Percentiles rank a stretch among this genome's conserved stretches.
These are phyloP conservation scores for Jatropha curcas DNA, from an alignment of 345 rosid species.

Conservation along the genomic window DNA sequence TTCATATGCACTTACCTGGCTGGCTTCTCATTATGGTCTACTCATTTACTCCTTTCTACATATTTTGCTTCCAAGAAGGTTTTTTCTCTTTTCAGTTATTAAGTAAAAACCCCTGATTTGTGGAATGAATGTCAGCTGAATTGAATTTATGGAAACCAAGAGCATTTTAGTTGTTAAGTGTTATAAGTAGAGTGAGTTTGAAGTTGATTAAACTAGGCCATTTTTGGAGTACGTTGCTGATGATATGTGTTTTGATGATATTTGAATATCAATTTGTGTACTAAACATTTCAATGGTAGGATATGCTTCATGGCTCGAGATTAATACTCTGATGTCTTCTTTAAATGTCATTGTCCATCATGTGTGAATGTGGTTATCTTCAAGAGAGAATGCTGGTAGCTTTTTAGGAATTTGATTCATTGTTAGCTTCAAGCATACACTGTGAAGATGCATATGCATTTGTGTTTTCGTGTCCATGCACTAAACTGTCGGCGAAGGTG, in stretches of 20 bases:
- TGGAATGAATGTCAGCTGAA: background rate
- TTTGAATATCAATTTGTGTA: background rate
- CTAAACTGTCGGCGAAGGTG: background rate
- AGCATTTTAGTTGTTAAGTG: background rate
- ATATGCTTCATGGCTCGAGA: background rate
- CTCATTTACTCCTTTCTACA: background rate
- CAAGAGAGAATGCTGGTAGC: too few relatives aligned
- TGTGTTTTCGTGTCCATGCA: background rate
- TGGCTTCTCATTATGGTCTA: too few relatives aligned
- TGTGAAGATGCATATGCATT: too few relatives aligned
- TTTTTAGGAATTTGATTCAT: too few relatives aligned
- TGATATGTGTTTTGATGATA: background rate
- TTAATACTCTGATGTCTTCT: background rate
- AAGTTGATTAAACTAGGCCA: background rate
- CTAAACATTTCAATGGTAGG: background rate
- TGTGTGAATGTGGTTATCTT: background rate
- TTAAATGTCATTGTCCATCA: background rate
- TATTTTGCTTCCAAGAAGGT: background rate
- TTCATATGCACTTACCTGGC: too few relatives aligned
- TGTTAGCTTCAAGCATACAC: background rate
- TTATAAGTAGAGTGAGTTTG: background rate
- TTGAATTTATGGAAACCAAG: background rate
- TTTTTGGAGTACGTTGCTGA: background rate
- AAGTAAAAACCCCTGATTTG: background rate
- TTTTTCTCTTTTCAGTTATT: background rate